phyloP scores from a whole-genome alignment of 2,329 filamentous ascomycete genomes.

The Microsporum canis region DNA sequence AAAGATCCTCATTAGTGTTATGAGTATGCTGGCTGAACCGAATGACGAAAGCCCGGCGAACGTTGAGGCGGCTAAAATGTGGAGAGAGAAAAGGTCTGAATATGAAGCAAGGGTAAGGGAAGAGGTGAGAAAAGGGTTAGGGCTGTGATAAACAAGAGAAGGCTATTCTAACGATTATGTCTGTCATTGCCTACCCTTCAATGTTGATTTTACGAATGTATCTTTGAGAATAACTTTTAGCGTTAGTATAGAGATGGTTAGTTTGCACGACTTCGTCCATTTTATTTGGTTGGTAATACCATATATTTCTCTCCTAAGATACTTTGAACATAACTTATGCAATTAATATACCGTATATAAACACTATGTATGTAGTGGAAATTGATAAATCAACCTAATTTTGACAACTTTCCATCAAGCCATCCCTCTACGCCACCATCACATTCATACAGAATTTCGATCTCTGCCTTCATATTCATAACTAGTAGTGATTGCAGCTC shows the following conservation, averaged over 20 bases:
- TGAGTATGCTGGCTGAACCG: constrained; percentile 81
- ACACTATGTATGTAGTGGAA: not conserved
- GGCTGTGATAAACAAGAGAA: constrained; percentile 44
- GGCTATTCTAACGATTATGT: not conserved
- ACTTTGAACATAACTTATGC: not conserved
- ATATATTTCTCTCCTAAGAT: not conserved
- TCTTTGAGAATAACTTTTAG: not conserved
- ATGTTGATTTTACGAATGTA: not conserved
- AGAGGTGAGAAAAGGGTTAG: constrained; percentile 67
- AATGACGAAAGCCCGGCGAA: constrained; percentile 96
- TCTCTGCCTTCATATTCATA: constrained; percentile 51
- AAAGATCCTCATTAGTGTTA: constrained; percentile 83
- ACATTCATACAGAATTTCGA: constrained; percentile 43
- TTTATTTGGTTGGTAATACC: not conserved
- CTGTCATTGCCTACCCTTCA: not conserved
- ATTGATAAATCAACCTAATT: not conserved
- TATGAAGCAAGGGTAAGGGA: constrained; percentile 81
- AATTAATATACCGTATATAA: not conserved
- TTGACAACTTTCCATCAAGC: constrained; percentile 26
- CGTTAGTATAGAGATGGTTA: not conserved
- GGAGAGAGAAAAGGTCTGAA: constrained; percentile 65
- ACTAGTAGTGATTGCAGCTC: constrained; percentile 53
- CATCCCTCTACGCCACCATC: constrained; percentile 33
- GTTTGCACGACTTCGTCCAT: not conserved
- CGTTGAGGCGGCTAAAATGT: constrained; percentile 78